A percentile compares a stretch with the other conserved stretches of the same genome.
Conservation (phyloP, 1,284 basidiomycete genomes). For the Ceratobasidium sp. region DNA sequence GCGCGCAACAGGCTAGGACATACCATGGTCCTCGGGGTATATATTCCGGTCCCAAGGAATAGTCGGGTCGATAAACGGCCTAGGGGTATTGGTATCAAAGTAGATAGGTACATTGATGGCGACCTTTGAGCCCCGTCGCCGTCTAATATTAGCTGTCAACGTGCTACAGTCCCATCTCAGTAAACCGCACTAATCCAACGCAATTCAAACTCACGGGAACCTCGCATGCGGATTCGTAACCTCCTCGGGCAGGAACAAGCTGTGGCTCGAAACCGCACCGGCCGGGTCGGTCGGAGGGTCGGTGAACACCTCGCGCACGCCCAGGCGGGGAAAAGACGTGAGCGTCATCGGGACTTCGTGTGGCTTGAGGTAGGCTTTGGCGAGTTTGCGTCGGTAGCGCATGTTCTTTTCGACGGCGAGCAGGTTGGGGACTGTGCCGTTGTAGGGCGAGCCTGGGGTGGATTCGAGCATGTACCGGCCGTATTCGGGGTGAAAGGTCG, state of each 20-base stretch:
- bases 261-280: conserved; percentile 83
- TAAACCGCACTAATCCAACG: conserved; percentile 8
- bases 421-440: conserved; percentile 86
- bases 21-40: conserved; percentile 74
- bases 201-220: conserved; percentile 83
- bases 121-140: conserved; percentile 90
- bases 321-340: conserved; percentile 95
- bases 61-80: conserved; percentile 89
- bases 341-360: conserved; percentile 93
- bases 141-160: conserved; percentile 93
- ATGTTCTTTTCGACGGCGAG: conserved; percentile 94
- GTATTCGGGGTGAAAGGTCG: conserved; percentile 98
- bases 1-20: background rate
- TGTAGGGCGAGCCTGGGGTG: conserved; percentile 95
- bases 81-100: conserved; percentile 86
- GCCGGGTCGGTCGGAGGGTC: conserved; percentile 86
- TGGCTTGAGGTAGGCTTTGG: conserved; percentile 81
- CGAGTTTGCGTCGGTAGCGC: conserved; percentile 90
- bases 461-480: conserved; percentile 99
- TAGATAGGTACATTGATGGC: conserved; percentile 96
- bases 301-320: conserved; percentile 88
- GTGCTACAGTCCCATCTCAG: conserved; percentile 67
- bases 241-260: conserved; percentile 94
- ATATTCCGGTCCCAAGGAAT: conserved; percentile 85
- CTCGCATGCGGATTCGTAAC: conserved; percentile 97